Conservation (phyloP, 2,329 filamentous ascomycete genomes). For the Xylaria arbuscula region DNA sequence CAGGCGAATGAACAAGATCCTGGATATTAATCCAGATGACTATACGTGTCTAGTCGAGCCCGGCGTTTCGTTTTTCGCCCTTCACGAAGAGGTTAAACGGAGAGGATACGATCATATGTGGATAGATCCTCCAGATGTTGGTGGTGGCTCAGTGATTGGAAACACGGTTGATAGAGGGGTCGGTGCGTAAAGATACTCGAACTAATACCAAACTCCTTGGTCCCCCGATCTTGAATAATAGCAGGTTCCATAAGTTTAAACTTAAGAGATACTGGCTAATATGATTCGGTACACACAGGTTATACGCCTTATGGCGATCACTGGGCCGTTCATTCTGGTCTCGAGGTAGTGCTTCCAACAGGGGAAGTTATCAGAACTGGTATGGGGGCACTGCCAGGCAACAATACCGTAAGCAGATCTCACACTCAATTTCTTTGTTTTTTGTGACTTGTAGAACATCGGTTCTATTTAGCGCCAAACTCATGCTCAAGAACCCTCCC, state of each 20-base stretch:
- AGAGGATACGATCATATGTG: constrained; percentile 56
- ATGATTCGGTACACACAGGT: constrained; percentile 41
- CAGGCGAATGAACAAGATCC: constrained; percentile 62
- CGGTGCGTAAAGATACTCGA: not conserved
- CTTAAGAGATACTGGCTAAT: not conserved
- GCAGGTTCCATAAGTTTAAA: too few species aligned
- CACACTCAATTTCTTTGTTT: not conserved
- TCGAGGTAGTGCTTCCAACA: constrained; percentile 58
- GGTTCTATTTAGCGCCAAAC: not conserved
- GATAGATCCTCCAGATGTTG: constrained; percentile 57
- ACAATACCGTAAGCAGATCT: constrained; percentile 43
- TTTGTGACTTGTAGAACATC: not conserved
- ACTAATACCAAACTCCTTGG: not conserved
- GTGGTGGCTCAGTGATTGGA: constrained; percentile 59
- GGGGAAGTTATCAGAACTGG: constrained; percentile 57
- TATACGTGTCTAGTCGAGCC: constrained; percentile 65
- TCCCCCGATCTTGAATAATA: not conserved
- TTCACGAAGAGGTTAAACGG: constrained; percentile 59
- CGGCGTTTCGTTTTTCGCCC: constrained; percentile 63
- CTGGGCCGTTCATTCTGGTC: constrained; percentile 55
- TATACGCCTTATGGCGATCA: constrained; percentile 61
- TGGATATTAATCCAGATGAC: constrained; percentile 62
- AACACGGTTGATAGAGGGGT: constrained; percentile 58
- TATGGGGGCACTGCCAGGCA: constrained; percentile 53
- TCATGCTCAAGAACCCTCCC: not conserved